Evolutionary conservation across 306 rosid genomes (phyloP).

Genomic region (Castanea sativa): DNA sequence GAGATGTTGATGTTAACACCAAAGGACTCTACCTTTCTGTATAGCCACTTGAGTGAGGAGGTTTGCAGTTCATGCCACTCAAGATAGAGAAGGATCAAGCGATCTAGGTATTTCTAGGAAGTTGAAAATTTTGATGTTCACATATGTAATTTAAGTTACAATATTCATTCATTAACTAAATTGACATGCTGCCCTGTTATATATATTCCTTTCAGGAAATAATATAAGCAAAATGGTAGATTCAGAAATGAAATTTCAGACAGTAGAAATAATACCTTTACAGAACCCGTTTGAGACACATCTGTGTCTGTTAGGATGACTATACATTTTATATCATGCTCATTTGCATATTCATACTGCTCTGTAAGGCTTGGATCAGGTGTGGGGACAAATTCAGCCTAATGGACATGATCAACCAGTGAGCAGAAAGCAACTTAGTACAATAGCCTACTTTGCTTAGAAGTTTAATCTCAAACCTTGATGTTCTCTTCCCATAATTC

Average conservation of each 20-base stretch:
- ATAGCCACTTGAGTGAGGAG: neutral
- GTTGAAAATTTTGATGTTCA: neutral
- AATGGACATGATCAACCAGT: conserved; percentile 33
- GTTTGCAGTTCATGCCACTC: neutral
- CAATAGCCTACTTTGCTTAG: conserved; percentile 11
- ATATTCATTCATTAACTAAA: neutral
- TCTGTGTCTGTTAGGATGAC: conserved; percentile 76
- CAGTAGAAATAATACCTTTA: conserved; percentile 54
- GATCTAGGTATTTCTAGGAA: neutral
- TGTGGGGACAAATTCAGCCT: conserved; percentile 85
- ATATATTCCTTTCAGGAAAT: neutral
- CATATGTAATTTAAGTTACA: conserved; percentile 5
- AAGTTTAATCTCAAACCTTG: conserved; percentile 53
- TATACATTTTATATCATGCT: conserved; percentile 86
- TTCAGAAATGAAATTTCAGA: conserved; percentile 18
- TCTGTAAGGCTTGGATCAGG: conserved; percentile 96
- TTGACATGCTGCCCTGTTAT: neutral
- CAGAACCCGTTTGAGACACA: conserved; percentile 52
- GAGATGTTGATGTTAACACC: neutral
- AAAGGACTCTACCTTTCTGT: neutral
- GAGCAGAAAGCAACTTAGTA: conserved; percentile 21
- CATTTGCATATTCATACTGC: conserved; percentile 92
- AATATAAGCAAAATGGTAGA: neutral
- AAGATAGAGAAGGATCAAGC: neutral
- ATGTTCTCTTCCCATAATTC: conserved; percentile 87